Percentiles rank a stretch among this genome's conserved stretches.
Evolutionary conservation across 2,329 filamentous ascomycete species (phyloP).

Genomic region (Trichoderma asperellum): DNA sequence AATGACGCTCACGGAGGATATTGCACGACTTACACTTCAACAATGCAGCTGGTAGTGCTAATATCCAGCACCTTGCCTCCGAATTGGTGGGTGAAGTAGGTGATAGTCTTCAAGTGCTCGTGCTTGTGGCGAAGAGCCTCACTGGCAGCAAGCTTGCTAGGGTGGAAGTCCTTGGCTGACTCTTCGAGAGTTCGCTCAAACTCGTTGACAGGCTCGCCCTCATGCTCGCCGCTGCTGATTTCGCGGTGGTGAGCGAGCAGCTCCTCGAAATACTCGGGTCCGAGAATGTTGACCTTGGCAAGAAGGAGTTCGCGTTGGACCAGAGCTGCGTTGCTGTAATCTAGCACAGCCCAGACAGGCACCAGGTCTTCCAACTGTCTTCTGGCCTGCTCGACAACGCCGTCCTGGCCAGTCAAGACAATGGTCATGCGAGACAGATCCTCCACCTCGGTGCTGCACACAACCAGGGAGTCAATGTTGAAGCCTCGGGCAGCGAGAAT

Average conservation of each 20-base stretch:
- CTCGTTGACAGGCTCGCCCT: constrained; percentile 51
- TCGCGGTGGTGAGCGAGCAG: constrained; percentile 93
- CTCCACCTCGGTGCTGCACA: constrained; percentile 96
- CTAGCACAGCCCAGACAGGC: constrained; percentile 95
- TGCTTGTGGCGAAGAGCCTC: constrained; percentile 96
- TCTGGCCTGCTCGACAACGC: constrained; percentile 94
- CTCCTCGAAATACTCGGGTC: constrained; percentile 98
- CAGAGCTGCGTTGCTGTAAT: constrained; percentile 90
- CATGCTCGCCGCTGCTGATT: constrained; percentile 61
- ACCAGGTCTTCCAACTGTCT: constrained; percentile 95
- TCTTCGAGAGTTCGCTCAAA: constrained; percentile 50
- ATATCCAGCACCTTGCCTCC: constrained; percentile 97
- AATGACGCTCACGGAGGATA: background rate
- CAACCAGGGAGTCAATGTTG: constrained; percentile 98
- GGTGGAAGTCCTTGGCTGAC: constrained; percentile 76
- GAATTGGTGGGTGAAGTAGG: constrained; percentile 95
- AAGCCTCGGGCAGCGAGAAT: constrained; percentile 95
- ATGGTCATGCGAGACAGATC: constrained; percentile 99
- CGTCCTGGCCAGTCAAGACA: constrained; percentile 92
- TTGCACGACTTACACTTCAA: constrained; percentile 77
- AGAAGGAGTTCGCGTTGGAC: constrained; percentile 95
- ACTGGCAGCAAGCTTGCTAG: constrained; percentile 79
- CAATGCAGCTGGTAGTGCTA: constrained; percentile 97
- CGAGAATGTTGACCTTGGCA: constrained; percentile 94
- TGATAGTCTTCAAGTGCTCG: constrained; percentile 94